These are phyloP conservation scores for Aureobasidium sp. DNA, from an alignment of 2,329 filamentous ascomycete genomes.

Conservation along the genomic window DNA sequence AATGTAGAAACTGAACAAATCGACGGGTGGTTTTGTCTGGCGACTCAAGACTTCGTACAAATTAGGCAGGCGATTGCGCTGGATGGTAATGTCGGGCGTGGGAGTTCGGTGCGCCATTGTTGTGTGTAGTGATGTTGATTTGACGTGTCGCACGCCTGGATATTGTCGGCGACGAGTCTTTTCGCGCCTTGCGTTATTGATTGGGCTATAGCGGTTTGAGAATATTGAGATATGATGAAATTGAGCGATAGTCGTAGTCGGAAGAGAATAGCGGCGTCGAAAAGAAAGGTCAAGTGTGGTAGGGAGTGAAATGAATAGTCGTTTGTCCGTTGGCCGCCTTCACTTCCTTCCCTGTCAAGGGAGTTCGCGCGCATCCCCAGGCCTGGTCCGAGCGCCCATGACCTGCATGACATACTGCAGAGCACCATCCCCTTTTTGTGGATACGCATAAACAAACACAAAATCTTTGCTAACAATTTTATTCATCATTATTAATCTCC, in stretches of 20 bases:
- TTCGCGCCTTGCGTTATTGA: background rate
- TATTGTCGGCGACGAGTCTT: background rate
- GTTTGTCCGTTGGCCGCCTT: slow-evolving; percentile 8
- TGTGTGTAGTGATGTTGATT: background rate
- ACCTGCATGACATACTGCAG: background rate
- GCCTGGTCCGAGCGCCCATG: background rate
- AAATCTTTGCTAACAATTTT: background rate
- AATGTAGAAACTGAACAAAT: slow-evolving; percentile 98
- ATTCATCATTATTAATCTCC: background rate
- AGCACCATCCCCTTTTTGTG: background rate
- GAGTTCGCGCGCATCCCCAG: background rate
- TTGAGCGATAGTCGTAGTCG: background rate
- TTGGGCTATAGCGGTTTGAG: background rate
- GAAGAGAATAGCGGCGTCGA: background rate
- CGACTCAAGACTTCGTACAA: slow-evolving; percentile 93
- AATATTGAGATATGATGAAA: background rate
- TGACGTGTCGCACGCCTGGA: slow-evolving; percentile 7
- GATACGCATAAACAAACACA: background rate
- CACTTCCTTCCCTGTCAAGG: background rate
- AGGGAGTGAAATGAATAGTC: slow-evolving; percentile 10
- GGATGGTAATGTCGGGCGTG: background rate
- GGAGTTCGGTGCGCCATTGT: slow-evolving; percentile 7
- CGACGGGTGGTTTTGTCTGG: slow-evolving; percentile 88
- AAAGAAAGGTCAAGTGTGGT: background rate
- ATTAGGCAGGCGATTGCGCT: slow-evolving; percentile 79